Conservation (phyloP, 148 eudicot genomes). For the Spergularia bocconei region DNA sequence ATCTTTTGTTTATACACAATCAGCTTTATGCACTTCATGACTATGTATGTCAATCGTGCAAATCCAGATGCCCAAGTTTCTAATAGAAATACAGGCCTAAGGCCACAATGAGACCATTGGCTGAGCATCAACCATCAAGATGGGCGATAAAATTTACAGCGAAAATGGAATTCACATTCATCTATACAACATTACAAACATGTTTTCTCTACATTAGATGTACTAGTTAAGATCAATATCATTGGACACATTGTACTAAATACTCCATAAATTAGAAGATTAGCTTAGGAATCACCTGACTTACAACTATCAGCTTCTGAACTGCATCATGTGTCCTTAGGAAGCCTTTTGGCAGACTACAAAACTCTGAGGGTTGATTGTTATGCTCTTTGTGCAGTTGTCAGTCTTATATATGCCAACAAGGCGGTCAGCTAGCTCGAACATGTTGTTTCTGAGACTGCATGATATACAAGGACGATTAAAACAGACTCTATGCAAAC, state of each 20-base stretch:
- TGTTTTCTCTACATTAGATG: too few species aligned
- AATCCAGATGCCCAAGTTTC: too few species aligned
- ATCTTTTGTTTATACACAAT: too few species aligned
- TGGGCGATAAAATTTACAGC: too few species aligned
- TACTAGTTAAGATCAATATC: too few species aligned
- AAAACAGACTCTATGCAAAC: neutral
- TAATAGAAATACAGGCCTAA: too few species aligned
- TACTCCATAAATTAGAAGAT: neutral
- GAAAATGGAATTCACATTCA: too few species aligned
- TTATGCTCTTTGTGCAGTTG: slow-evolving; percentile 94
- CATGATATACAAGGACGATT: slow-evolving; percentile 24
- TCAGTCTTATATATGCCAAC: slow-evolving; percentile 99
- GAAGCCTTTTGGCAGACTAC: slow-evolving; percentile 67
- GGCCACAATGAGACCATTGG: too few species aligned
- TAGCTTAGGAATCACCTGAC: neutral
- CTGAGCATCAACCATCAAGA: too few species aligned
- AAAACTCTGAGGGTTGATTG: slow-evolving; percentile 85
- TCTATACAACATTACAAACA: too few species aligned
- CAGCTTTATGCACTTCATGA: too few species aligned
- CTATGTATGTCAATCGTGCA: too few species aligned
- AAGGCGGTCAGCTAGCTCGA: slow-evolving; percentile 93
- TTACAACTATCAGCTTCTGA: neutral
- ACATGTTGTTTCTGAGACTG: slow-evolving; percentile 99
- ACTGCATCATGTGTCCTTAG: slow-evolving; percentile 24
- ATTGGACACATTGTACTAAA: neutral